Evolutionary conservation across 441 rosid genomes (phyloP), one percentile per base, ranked within the genome.

Genomic region (Populus hybrid): DNA sequence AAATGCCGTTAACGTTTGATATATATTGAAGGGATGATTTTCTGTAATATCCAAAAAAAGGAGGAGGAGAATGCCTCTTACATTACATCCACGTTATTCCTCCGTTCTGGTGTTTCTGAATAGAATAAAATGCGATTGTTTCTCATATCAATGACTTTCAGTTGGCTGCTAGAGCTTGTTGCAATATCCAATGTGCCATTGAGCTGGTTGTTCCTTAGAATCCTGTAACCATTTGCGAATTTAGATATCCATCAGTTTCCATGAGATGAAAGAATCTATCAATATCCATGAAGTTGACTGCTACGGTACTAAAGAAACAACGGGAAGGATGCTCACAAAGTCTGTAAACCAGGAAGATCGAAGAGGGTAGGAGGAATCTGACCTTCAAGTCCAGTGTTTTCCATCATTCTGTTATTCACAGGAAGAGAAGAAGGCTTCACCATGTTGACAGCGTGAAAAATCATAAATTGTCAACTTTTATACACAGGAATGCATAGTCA

Each of bases 181-280:
- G 92, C 91, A 64, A 93, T 61, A 73, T 88, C 85, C 81, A 95
- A 73, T 28, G 88, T 78, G 75, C 84, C 88, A 72, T 84, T 85
- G 23, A 95, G 84, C 46, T 2, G 36, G 81, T 95, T 94, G 61
- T 23, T 20, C 77, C 76, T 87, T 72, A 94, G 81, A 70, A 14
- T 30, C 76, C 98, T 94, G 83, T 76, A 67, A 74, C 50, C 63
- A 65, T 0, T 59, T 32, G 68, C 42, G 14, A 72, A 30, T 40
- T 68, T 18, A 57, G 66, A n/a, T 74, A 70, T 73, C 24, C 78
- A 63, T 21, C 68, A 42, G 7, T 63, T 23, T 34, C 30, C 18
- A 35, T 57, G 21, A 36, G n/a, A n/a, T 21, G 9, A 8, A 72
- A 2, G 64, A 24, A 32, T 34, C 10, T 0, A 12, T 59, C 26